Conservation (phyloP, 2,329 filamentous ascomycete genomes). For the Diaporthe citrichinensis region DNA sequence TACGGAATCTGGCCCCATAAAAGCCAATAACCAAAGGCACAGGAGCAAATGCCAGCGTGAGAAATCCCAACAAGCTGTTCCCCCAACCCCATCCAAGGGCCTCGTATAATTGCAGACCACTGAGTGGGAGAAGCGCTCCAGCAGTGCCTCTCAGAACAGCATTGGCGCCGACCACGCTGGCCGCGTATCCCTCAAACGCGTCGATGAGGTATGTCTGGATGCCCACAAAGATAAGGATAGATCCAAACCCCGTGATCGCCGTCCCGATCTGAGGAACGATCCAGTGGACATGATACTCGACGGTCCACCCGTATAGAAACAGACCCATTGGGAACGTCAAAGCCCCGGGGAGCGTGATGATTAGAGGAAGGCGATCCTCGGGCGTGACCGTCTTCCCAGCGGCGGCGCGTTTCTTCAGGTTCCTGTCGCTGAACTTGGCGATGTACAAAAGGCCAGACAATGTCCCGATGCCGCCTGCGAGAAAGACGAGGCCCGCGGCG, state of each 20-base stretch:
- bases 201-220: constrained; percentile 45
- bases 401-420: constrained; percentile 33
- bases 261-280: constrained; percentile 69
- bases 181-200: constrained; percentile 43
- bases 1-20: constrained; percentile 9
- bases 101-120: constrained; percentile 44
- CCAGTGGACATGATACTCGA: constrained; percentile 56
- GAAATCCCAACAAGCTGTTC: constrained; percentile 46
- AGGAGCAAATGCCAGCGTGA: constrained; percentile 45
- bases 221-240: constrained; percentile 43
- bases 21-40: constrained; percentile 38
- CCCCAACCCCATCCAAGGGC: constrained; percentile 48
- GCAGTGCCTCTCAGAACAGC: constrained; percentile 43
- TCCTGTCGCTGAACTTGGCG: constrained; percentile 43
- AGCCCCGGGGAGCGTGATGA: constrained; percentile 60
- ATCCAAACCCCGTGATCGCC: constrained; percentile 62
- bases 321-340: constrained; percentile 56
- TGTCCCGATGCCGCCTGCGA: constrained; percentile 60
- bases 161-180: constrained; percentile 45
- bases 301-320: constrained; percentile 61
- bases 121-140: constrained; percentile 40
- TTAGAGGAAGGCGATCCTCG: constrained; percentile 66
- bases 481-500: constrained; percentile 54
- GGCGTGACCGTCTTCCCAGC: constrained; percentile 47
- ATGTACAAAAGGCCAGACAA: constrained; percentile 53